Percentiles rank a stretch among this genome's conserved stretches.
phyloP scores from a whole-genome alignment of 2,329 filamentous ascomycete species.

The Phyllosticta capitalensis region DNA sequence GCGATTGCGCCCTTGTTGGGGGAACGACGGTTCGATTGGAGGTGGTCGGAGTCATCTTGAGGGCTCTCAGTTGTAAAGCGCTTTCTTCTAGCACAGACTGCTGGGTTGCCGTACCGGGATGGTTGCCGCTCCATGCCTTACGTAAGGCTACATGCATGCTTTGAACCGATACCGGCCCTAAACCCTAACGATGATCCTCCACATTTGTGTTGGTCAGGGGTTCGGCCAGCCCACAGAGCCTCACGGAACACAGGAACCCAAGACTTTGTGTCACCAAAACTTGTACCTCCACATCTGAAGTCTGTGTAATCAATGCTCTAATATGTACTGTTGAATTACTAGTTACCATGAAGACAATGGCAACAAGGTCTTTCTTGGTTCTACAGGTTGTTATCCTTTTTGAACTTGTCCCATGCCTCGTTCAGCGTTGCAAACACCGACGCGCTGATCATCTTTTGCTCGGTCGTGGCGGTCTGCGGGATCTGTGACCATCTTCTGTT shows the following conservation, averaged over 20 bases:
- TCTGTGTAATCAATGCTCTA: not conserved
- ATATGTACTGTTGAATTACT: not conserved
- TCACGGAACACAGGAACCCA: too few species aligned
- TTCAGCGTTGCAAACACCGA: slow-evolving; percentile 56
- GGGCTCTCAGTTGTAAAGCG: not conserved
- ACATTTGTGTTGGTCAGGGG: too few species aligned
- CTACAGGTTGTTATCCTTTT: slow-evolving; percentile 50
- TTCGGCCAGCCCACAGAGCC: not conserved
- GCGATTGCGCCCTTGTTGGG: not conserved
- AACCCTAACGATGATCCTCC: not conserved
- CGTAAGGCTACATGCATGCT: not conserved
- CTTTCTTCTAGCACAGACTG: too few species aligned
- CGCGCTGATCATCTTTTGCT: slow-evolving; percentile 58
- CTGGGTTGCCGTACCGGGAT: too few species aligned
- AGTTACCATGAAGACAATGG: not conserved
- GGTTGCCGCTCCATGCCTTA: too few species aligned
- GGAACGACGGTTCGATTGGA: not conserved
- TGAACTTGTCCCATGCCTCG: slow-evolving; percentile 62
- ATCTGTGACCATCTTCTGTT: slow-evolving; percentile 36
- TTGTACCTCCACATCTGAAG: too few species aligned
- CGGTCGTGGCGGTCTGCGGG: slow-evolving; percentile 53
- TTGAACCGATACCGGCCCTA: not conserved
- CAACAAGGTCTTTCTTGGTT: too few species aligned
- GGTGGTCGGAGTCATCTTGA: not conserved
- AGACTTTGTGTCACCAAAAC: too few species aligned